Evolutionary conservation across 2,329 filamentous ascomycete genomes (phyloP).

Genomic region (Orbilia ellipsospora): DNA sequence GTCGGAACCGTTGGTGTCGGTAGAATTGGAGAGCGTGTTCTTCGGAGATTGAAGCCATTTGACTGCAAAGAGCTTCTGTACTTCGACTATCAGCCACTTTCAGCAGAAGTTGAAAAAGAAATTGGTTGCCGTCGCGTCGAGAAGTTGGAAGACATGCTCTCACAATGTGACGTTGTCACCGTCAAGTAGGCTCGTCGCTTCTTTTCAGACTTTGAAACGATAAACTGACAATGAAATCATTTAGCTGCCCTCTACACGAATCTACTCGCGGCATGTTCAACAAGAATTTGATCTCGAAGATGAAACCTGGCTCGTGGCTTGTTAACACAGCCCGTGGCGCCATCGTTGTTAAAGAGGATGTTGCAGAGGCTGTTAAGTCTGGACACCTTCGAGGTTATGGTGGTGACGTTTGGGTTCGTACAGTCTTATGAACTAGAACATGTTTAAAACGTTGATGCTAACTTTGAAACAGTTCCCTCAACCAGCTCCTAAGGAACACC

Average conservation of each 20-base stretch:
- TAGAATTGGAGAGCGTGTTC: conserved; percentile 96
- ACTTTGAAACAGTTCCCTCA: conserved; percentile 79
- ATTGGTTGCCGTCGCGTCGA: conserved; percentile 94
- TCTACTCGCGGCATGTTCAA: conserved; percentile 97
- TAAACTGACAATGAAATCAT: background rate
- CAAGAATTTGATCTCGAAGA: conserved; percentile 98
- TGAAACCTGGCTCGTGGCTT: conserved; percentile 98
- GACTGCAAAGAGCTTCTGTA: conserved; percentile 99
- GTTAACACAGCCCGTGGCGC: conserved; percentile 98
- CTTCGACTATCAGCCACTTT: conserved; percentile 98
- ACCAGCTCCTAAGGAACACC: conserved; percentile 92
- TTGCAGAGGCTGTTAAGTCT: conserved; percentile 88
- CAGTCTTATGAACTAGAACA: no score
- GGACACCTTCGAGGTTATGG: conserved; percentile 91
- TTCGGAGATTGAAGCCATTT: conserved; percentile 94
- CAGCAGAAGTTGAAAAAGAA: conserved; percentile 86
- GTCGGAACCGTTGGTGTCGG: conserved; percentile 97
- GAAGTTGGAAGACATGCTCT: conserved; percentile 89
- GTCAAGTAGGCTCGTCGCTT: conserved; percentile 73
- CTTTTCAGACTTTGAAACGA: background rate
- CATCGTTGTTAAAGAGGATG: conserved; percentile 99
- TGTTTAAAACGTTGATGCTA: background rate
- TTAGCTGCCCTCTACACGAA: conserved; percentile 90
- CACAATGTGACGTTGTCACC: conserved; percentile 95
- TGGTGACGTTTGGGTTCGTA: conserved; percentile 58